These are phyloP conservation scores for Chaetomium strumarium DNA, from an alignment of 2,329 filamentous ascomycete genomes.

Conservation along the genomic window DNA sequence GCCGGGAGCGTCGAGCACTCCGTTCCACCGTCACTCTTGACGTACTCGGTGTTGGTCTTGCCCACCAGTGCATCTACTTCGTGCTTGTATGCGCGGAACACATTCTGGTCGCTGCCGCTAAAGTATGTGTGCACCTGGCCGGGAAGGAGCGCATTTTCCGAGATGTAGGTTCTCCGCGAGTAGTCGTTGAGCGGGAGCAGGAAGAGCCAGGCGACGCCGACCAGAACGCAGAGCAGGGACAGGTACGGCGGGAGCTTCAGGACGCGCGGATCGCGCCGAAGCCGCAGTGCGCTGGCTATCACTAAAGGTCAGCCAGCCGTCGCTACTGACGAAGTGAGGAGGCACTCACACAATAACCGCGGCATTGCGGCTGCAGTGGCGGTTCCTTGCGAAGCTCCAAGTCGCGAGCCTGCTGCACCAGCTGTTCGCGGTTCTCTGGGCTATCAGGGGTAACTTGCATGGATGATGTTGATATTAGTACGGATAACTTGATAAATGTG, in stretches of 20 bases:
- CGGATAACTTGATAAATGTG: constrained; percentile 3
- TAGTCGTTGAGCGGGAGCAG: constrained; percentile 86
- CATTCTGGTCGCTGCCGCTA: constrained; percentile 88
- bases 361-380: constrained; percentile 38
- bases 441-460: constrained; percentile 8
- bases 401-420: background rate
- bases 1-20: background rate
- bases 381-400: background rate
- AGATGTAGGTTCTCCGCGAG: constrained; percentile 89
- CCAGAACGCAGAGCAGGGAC: constrained; percentile 74
- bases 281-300: constrained; percentile 55
- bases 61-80: constrained; percentile 64
- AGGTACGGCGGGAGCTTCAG: constrained; percentile 82
- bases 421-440: background rate
- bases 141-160: constrained; percentile 90
- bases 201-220: constrained; percentile 85
- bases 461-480: too few species aligned
- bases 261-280: constrained; percentile 75
- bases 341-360: constrained; percentile 46
- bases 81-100: constrained; percentile 83
- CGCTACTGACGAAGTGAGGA: background rate
- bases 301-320: constrained; percentile 1
- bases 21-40: background rate
- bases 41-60: constrained; percentile 47
- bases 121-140: constrained; percentile 99